Evolutionary conservation across 2,329 filamentous ascomycete genomes (phyloP).

Genomic region (Cercospora citrullina): DNA sequence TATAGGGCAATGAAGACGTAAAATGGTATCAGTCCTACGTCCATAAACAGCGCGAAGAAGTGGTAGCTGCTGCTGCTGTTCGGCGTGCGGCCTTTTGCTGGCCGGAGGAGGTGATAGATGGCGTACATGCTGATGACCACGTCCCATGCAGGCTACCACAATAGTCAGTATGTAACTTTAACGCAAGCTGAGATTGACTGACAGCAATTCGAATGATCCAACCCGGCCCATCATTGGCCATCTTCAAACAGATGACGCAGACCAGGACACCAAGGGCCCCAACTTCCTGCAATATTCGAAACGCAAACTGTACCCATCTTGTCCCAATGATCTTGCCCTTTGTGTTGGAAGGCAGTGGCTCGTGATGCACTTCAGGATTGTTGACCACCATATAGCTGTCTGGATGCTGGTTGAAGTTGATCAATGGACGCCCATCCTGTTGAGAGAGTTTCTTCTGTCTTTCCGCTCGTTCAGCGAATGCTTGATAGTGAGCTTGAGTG

Average conservation of each 20-base stretch:
- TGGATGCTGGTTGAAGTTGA: conserved; percentile 84
- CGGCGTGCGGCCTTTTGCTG: conserved; percentile 69
- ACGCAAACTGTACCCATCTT: conserved; percentile 66
- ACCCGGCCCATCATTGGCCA: conserved; percentile 35
- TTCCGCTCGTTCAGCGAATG: conserved; percentile 52
- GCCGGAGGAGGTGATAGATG: conserved; percentile 74
- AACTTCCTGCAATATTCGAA: conserved; percentile 67
- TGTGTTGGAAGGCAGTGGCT: conserved; percentile 66
- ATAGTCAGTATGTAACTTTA: conserved; percentile 47
- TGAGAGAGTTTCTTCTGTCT: conserved; percentile 58
- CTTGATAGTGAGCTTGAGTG: conserved; percentile 71
- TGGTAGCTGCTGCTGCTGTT: conserved; percentile 86
- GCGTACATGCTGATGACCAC: conserved; percentile 71
- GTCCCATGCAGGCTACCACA: conserved; percentile 68
- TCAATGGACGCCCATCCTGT: conserved; percentile 72
- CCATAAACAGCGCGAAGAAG: conserved; percentile 74
- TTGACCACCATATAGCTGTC: conserved; percentile 69
- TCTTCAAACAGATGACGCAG: conserved; percentile 74
- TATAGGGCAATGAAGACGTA: conserved; percentile 61
- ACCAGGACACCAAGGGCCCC: conserved; percentile 71
- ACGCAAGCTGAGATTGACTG: conserved; percentile 9
- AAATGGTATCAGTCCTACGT: conserved; percentile 65
- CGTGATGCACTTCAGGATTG: conserved; percentile 61
- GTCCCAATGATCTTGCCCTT: conserved; percentile 71
- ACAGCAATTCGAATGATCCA: conserved; percentile 37